These are phyloP conservation scores for Phenoliferia sp. DNA, from an alignment of 1,284 basidiomycete genomes.

Conservation along the genomic window DNA sequence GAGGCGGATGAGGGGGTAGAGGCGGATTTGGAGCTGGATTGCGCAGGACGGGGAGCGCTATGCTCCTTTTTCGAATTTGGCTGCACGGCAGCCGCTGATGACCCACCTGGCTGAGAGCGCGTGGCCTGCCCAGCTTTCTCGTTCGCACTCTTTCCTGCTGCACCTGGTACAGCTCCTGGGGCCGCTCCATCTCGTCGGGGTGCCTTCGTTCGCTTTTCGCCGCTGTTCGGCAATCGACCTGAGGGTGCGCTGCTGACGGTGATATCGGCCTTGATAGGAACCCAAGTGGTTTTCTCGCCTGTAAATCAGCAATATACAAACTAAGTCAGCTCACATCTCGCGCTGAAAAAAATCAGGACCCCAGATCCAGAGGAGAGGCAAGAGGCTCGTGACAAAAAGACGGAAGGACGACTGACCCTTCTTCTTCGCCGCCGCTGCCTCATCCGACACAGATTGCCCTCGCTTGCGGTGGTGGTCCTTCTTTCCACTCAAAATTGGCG, in stretches of 20 bases:
- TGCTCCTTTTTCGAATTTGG: conserved; percentile 2
- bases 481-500: background rate
- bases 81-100: background rate
- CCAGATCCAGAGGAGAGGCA: background rate
- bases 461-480: conserved; percentile 11
- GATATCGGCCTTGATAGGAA: conserved; percentile 30
- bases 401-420: conserved; percentile 17
- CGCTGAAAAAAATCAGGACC: background rate
- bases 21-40: background rate
- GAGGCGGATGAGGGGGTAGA: background rate
- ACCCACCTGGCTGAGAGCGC: background rate
- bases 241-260: conserved; percentile 5
- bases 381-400: background rate
- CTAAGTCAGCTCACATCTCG: background rate
- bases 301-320: background rate
- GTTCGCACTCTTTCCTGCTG: background rate
- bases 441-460: background rate
- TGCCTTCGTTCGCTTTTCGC: conserved; percentile 2
- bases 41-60: background rate
- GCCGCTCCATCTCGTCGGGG: conserved; percentile 3
- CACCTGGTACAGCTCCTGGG: background rate
- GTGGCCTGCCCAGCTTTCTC: background rate
- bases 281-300: conserved; percentile 30
- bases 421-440: conserved; percentile 22
- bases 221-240: background rate